These are phyloP conservation scores for Basidiobolus meristosporus DNA, from an alignment of 371 early-diverging fungal genomes.

Conservation along the genomic window DNA sequence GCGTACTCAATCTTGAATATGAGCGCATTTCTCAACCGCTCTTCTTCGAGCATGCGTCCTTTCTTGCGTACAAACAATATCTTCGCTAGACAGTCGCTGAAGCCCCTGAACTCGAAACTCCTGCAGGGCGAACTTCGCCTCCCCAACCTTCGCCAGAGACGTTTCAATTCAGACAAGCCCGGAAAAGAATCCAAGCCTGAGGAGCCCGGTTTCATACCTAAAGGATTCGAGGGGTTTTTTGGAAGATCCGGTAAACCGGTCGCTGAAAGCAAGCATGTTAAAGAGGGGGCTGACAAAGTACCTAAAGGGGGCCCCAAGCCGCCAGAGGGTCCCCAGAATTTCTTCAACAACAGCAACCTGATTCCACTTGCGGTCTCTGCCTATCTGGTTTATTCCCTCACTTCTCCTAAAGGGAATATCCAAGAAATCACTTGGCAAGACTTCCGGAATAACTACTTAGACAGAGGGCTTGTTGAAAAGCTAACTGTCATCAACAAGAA, in stretches of 20 bases:
- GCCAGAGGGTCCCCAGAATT: slow-evolving; percentile 3
- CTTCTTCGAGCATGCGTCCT: no score
- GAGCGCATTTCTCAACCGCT: no score
- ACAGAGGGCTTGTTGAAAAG: slow-evolving; percentile 81
- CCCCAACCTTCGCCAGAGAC: no score
- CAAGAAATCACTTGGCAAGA: slow-evolving; percentile 82
- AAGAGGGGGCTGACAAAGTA: not conserved
- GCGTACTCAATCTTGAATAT: no score
- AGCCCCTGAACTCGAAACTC: no score
- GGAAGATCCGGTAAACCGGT: slow-evolving; percentile 3
- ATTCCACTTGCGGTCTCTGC: slow-evolving; percentile 23
- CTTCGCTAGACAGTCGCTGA: no score
- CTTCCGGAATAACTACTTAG: slow-evolving; percentile 72
- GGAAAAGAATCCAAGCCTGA: no score
- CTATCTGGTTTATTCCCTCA: slow-evolving; percentile 27
- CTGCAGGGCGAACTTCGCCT: no score
- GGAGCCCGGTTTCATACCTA: slow-evolving; percentile 5
- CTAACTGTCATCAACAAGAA: slow-evolving; percentile 73
- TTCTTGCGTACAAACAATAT: no score
- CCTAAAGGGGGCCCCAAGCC: not conserved
- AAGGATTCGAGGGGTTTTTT: slow-evolving; percentile 20
- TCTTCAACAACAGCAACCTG: slow-evolving; percentile 19
- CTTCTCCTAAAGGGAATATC: slow-evolving; percentile 19
- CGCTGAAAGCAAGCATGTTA: no score
- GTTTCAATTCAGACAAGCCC: no score